Base-by-base conservation (phyloP, 1,284 basidiomycete genomes). In the Papiliotrema laurentii region DNA sequence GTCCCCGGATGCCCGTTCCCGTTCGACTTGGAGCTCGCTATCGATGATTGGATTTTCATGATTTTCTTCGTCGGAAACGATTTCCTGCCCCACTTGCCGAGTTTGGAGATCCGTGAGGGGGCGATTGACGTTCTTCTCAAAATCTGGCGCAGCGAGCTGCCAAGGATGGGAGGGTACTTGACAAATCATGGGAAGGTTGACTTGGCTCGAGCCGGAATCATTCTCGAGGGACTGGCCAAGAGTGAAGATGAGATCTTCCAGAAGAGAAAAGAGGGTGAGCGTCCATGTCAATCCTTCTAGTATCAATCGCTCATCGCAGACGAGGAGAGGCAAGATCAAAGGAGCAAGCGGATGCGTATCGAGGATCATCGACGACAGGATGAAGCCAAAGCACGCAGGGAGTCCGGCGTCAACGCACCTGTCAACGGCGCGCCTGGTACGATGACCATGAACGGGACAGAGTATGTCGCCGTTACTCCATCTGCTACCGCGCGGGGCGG, bases 1-100 rank as follows among this genome's bases (percentile, higher is more conserved):
- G 79, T 96, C 22, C 79, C 87, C 11, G 77, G 82, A 51, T 74
- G 81, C 14, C 78, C 85, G 1, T 96, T 97, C 76, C 83, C 85
- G n/a, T 98, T 94, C 79, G 85, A 91, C 66, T 79, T 96, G 68
- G 96, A 99, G 75, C 85, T 88, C 71, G 93, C 96, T 31, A 90
- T 99, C 73, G 96, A 99, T 80, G 96, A 99, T 73, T 99, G 96
- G 94, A 90, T 99, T 63, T 85, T 99, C 69, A 67, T 99, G 65
- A 97, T 97, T 66, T 97, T 99, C 82, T 97, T 99, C 74, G 94
- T 99, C 67, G 96, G 96, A 63, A 99, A 99, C 78, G 96, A 99
- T 77, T 99, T 99, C 79, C 79, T 99, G 67, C 96, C 96, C 16
- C 96, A 99, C 77, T 79, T 99, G 54, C 96, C 96, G 21, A 90